A percentile compares a stretch with the other conserved stretches of the same genome.
phyloP scores from a whole-genome alignment of 225 moss, liverwort and hornwort species.

The Thuidium tamariscinum region DNA sequence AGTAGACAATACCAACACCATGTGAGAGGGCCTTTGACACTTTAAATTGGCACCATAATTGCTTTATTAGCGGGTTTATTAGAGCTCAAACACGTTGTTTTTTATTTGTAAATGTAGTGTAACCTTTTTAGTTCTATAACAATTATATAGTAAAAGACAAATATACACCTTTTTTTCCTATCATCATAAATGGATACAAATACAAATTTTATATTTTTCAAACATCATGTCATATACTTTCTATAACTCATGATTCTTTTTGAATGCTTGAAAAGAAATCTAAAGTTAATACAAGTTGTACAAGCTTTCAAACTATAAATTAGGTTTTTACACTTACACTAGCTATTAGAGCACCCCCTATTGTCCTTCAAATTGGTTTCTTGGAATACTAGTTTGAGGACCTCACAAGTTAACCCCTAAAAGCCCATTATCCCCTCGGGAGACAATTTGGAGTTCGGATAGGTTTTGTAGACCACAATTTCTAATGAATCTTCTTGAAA shows the following conservation, averaged over 20 bases:
- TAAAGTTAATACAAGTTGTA: not conserved
- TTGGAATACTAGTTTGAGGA: rapidly evolving
- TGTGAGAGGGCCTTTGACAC: too few relatives aligned
- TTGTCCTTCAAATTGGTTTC: rapidly evolving
- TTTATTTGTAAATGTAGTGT: not conserved
- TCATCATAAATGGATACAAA: not conserved
- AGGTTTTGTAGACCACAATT: too few relatives aligned
- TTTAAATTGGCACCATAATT: too few relatives aligned
- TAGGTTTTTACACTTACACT: not conserved
- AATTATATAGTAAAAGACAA: not conserved
- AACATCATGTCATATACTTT: too few relatives aligned
- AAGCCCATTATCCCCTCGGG: too few relatives aligned
- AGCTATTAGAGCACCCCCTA: not conserved
- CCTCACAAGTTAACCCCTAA: rapidly evolving
- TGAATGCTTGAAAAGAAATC: too few relatives aligned
- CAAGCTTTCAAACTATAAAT: not conserved
- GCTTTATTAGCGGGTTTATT: too few relatives aligned
- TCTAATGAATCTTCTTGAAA: too few relatives aligned
- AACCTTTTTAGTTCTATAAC: rapidly evolving
- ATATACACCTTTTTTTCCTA: not conserved
- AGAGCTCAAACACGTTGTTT: rapidly evolving
- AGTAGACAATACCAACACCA: too few relatives aligned
- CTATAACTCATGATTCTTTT: too few relatives aligned
- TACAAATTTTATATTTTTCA: not conserved
- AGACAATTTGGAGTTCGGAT: too few relatives aligned